A percentile compares a stretch with the other conserved stretches of the same genome.
These are phyloP conservation scores for Scheffersomyces illinoinensis DNA, from an alignment of 1,139 yeast species.

Conservation along the genomic window DNA sequence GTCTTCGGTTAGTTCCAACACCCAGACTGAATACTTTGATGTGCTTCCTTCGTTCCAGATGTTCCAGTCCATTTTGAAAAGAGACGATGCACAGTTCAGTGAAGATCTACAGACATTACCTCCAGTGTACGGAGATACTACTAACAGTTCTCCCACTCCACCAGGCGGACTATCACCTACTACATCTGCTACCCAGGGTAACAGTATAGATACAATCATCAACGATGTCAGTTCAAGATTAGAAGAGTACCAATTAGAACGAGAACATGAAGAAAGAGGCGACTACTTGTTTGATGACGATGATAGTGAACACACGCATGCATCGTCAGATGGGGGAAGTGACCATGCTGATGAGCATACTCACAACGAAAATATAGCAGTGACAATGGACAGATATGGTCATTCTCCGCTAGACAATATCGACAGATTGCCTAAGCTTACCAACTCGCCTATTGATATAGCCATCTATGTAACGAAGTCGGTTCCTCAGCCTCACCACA, in stretches of 20 bases:
- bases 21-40: conserved; percentile 51
- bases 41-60: conserved; percentile 64
- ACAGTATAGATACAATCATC: conserved; percentile 11
- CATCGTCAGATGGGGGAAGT: conserved; percentile 2
- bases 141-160: conserved; percentile 30
- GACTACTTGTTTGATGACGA: conserved; percentile 24
- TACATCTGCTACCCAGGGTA: conserved; percentile 2
- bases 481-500: conserved; percentile 37
- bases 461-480: conserved; percentile 45
- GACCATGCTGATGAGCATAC: conserved; percentile 11
- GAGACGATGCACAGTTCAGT: conserved; percentile 45
- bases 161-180: conserved; percentile 18
- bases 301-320: conserved; percentile 8
- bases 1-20: conserved; percentile 25
- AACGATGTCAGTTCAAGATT: conserved; percentile 17
- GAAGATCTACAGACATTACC: conserved; percentile 40
- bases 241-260: conserved; percentile 14
- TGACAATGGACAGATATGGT: conserved; percentile 34
- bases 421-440: conserved; percentile 37
- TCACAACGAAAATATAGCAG: conserved; percentile 17
- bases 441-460: conserved; percentile 41
- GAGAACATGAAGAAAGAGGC: conserved; percentile 16
- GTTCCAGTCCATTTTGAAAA: conserved; percentile 55
- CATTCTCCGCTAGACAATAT: conserved; percentile 48
- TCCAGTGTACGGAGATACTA: conserved; percentile 41